phyloP scores from a whole-genome alignment of 2,329 filamentous ascomycete species.

The Aspergillus amoenus region DNA sequence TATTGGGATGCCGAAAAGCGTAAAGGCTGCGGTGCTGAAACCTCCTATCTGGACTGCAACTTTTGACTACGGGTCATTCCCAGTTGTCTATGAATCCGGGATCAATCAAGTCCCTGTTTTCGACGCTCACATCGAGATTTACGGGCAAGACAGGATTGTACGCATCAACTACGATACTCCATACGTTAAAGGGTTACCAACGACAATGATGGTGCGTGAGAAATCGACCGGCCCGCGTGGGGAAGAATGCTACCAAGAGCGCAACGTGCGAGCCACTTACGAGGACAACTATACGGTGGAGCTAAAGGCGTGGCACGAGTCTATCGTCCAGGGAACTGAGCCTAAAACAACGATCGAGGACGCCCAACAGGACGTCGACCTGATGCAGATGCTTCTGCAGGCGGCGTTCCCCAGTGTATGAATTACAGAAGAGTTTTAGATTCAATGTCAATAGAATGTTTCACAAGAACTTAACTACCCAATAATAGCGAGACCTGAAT shows the following conservation, averaged over 20 bases:
- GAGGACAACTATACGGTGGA: conserved; percentile 49
- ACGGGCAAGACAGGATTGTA: conserved; percentile 53
- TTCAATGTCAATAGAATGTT: not conserved
- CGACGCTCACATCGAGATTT: conserved; percentile 43
- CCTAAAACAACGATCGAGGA: conserved; percentile 45
- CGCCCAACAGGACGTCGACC: conserved; percentile 42
- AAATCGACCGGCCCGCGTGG: conserved; percentile 29
- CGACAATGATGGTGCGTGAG: conserved; percentile 51
- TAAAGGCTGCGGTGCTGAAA: conserved; percentile 32
- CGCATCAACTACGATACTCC: conserved; percentile 57
- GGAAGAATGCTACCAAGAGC: conserved; percentile 35
- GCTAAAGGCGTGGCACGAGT: conserved; percentile 41
- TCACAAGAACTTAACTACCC: not conserved
- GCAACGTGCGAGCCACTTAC: conserved; percentile 46
- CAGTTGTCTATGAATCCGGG: conserved; percentile 58
- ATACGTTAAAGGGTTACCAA: conserved; percentile 59
- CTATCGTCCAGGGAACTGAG: conserved; percentile 37
- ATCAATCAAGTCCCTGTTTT: conserved; percentile 50
- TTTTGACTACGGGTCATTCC: conserved; percentile 42
- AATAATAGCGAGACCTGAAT: too few species aligned
- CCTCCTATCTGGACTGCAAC: conserved; percentile 31
- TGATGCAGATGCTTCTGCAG: conserved; percentile 33
- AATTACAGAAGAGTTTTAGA: not conserved
- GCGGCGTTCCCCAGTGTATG: not conserved
- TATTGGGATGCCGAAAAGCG: conserved; percentile 48